These are phyloP conservation scores for Fusarium camptoceras DNA, from an alignment of 2,329 filamentous ascomycete genomes.

Conservation along the genomic window DNA sequence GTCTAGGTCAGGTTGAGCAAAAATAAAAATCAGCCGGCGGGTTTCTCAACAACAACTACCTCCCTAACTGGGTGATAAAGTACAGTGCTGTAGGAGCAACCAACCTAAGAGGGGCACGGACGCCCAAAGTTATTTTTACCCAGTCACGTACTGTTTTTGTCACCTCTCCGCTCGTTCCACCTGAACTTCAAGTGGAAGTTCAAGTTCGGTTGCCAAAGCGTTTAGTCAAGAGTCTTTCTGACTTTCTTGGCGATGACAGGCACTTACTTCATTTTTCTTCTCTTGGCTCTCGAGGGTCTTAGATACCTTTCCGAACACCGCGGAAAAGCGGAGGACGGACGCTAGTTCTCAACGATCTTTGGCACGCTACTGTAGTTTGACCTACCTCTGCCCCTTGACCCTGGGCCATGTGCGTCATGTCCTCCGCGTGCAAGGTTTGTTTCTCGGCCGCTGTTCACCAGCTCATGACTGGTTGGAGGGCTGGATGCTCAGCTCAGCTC, in stretches of 20 bases:
- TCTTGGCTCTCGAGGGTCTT: conserved; percentile 13
- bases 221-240: conserved; percentile 15
- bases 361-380: conserved; percentile 7
- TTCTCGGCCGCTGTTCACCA: conserved; percentile 24
- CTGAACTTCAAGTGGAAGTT: not conserved
- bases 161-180: conserved; percentile 27
- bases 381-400: conserved; percentile 14
- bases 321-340: conserved; percentile 24
- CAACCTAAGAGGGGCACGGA: conserved; percentile 35
- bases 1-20: not conserved
- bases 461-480: conserved; percentile 12
- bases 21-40: conserved; percentile 1
- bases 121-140: conserved; percentile 50
- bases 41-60: conserved; percentile 13
- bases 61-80: conserved; percentile 2
- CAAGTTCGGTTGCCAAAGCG: not conserved
- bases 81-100: not conserved
- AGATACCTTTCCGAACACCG: conserved; percentile 14
- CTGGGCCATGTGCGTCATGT: conserved; percentile 41
- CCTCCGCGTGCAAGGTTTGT: conserved; percentile 19
- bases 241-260: conserved; percentile 21
- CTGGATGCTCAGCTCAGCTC: conserved; percentile 6
- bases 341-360: conserved; percentile 28
- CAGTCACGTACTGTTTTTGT: conserved; percentile 44
- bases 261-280: conserved; percentile 9